Conservation (phyloP, 73 alveolate genomes). For the Paramecium octaurelia region DNA sequence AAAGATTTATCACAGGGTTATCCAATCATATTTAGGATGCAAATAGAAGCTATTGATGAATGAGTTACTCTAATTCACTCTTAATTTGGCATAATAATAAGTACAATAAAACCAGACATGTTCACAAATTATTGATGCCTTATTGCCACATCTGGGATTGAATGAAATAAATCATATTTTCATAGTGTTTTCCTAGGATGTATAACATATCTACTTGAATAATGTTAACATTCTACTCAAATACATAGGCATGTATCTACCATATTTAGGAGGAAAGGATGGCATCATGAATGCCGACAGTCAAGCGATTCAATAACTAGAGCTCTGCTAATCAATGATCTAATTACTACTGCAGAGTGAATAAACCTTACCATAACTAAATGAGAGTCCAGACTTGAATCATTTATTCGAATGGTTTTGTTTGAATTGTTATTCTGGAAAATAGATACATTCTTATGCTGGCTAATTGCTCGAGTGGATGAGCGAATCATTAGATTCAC, state of each 20-base stretch:
- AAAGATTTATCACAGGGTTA: background rate
- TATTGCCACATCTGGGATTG: background rate
- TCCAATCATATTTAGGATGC: background rate
- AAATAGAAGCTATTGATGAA: background rate
- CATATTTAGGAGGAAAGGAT: constrained; percentile 14
- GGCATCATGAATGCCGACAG: background rate
- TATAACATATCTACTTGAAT: background rate
- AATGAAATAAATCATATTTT: background rate
- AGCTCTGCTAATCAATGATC: background rate
- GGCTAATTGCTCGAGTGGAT: background rate
- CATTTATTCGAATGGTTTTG: background rate
- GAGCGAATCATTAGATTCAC: background rate
- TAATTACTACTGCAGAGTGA: background rate
- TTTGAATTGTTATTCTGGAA: background rate
- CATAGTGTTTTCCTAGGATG: background rate
- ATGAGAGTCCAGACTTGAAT: background rate
- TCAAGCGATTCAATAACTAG: background rate
- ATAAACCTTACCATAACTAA: background rate
- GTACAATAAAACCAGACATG: background rate
- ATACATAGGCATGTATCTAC: background rate
- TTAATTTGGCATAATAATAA: background rate
- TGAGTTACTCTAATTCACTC: background rate
- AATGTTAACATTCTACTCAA: background rate
- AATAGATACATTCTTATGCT: background rate
- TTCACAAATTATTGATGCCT: background rate